A percentile compares a stretch with the other conserved stretches of the same genome.
Evolutionary conservation across 2,329 filamentous ascomycete species (phyloP).

Genomic region (Tympanopsis confertula): DNA sequence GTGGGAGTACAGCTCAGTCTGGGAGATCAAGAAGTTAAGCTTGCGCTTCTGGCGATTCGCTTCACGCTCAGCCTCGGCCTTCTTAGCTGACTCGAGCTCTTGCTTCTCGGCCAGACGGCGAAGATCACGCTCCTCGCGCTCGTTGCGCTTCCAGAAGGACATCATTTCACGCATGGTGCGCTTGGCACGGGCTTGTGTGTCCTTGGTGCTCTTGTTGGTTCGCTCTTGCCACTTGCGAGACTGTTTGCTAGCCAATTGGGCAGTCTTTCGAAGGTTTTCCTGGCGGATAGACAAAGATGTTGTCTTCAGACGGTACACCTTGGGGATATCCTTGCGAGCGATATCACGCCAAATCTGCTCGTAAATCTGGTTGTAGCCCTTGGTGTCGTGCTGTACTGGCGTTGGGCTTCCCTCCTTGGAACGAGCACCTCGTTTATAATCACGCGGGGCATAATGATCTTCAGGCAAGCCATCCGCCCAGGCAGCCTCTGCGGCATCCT

Average conservation of each 20-base stretch:
- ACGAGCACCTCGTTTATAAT: conserved; percentile 44
- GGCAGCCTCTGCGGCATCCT: conserved; percentile 73
- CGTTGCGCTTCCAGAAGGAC: conserved; percentile 98
- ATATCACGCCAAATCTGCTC: conserved; percentile 96
- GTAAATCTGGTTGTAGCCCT: conserved; percentile 92
- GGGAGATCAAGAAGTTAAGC: conserved; percentile 97
- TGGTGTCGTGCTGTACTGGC: conserved; percentile 65
- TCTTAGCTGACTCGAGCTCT: conserved; percentile 91
- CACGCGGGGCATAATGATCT: not conserved
- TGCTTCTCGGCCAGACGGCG: conserved; percentile 90
- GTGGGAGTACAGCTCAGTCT: conserved; percentile 97
- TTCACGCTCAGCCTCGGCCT: conserved; percentile 93
- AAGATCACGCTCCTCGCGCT: conserved; percentile 89
- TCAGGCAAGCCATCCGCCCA: conserved; percentile 53
- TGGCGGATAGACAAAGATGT: conserved; percentile 77
- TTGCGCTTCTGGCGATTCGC: conserved; percentile 95
- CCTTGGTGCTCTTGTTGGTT: conserved; percentile 97
- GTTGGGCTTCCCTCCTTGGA: conserved; percentile 30
- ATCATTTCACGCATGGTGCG: conserved; percentile 99
- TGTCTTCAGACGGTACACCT: conserved; percentile 78
- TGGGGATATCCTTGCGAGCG: conserved; percentile 83
- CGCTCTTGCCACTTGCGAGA: conserved; percentile 93
- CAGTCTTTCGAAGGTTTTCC: conserved; percentile 96
- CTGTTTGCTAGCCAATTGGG: conserved; percentile 91
- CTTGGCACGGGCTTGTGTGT: conserved; percentile 91